A percentile compares a stretch with the other conserved stretches of the same genome.
Conservation (phyloP, 1,284 basidiomycete genomes). For the Puccinia novopanici region DNA sequence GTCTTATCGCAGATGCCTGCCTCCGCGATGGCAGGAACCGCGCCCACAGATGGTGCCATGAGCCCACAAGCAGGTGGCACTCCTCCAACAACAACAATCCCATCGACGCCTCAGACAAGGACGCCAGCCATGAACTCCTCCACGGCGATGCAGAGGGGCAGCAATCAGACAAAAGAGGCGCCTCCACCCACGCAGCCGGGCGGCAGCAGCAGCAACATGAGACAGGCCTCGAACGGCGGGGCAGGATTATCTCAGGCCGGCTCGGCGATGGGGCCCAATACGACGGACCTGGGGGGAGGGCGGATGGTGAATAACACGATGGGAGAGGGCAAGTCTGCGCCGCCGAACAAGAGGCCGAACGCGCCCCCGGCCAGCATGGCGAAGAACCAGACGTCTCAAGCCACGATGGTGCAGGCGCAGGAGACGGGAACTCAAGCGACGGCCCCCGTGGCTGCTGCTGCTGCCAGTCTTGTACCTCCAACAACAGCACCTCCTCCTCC, state of each 20-base stretch:
- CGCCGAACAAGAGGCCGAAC: not conserved
- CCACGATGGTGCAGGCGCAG: not conserved
- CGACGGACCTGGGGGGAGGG: not conserved
- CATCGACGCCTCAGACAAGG: not conserved
- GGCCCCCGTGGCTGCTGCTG: too few species aligned
- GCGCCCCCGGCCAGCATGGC: not conserved
- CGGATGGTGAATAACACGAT: not conserved
- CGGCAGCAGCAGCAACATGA: conserved; percentile 9
- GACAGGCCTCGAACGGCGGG: not conserved
- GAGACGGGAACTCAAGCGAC: too few species aligned
- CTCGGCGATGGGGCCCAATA: not conserved
- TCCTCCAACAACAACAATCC: not conserved
- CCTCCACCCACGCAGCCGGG: not conserved
- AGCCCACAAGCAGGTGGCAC: not conserved
- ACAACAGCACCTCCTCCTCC: too few species aligned
- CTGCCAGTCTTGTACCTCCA: too few species aligned
- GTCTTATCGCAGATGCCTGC: not conserved
- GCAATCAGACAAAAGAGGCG: not conserved
- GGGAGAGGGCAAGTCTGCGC: not conserved
- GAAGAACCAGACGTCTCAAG: not conserved
- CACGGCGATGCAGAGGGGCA: not conserved
- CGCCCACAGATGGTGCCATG: not conserved
- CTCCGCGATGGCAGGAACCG: not conserved
- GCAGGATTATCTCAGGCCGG: not conserved
- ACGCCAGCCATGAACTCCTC: not conserved